A percentile compares a stretch with the other conserved stretches of the same genome.
These are phyloP conservation scores for Neopestalotiopsis sp. DNA, from an alignment of 2,329 filamentous ascomycete species.

Conservation along the genomic window DNA sequence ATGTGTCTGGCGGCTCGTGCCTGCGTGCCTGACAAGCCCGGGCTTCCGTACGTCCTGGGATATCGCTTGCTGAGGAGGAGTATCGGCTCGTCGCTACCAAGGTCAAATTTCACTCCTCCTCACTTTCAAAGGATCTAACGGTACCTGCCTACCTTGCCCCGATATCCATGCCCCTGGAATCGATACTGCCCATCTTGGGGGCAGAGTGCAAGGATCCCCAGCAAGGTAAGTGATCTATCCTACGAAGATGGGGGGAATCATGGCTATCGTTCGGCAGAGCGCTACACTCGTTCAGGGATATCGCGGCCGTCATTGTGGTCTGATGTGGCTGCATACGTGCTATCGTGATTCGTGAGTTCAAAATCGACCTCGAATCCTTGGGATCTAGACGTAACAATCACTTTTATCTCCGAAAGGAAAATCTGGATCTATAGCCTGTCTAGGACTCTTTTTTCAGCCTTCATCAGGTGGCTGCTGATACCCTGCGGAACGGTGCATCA, in stretches of 20 bases:
- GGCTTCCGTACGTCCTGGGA: neutral
- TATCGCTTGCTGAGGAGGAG: neutral
- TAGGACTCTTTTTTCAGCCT: neutral
- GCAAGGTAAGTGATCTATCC: neutral
- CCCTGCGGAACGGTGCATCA: neutral
- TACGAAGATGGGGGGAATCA: neutral
- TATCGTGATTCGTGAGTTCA: slow-evolving; percentile 4
- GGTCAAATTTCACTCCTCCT: neutral
- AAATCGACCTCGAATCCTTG: slow-evolving; percentile 1
- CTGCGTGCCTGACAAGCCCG: neutral
- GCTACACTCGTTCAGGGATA: slow-evolving; percentile 16
- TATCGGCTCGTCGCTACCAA: neutral
- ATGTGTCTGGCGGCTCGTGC: neutral
- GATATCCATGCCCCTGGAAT: slow-evolving; percentile 6
- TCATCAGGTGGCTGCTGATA: neutral
- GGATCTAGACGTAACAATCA: neutral
- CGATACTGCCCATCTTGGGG: neutral
- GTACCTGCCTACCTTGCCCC: neutral
- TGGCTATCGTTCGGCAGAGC: neutral
- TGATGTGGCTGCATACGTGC: slow-evolving; percentile 17
- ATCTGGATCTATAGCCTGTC: neutral
- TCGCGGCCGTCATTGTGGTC: slow-evolving; percentile 20
- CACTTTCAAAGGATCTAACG: neutral
- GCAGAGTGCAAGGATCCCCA: slow-evolving; percentile 10
- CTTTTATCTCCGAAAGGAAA: slow-evolving; percentile 4